Evolutionary conservation across 2,329 filamentous ascomycete species (phyloP).

Genomic region (Talaromyces sp.): DNA sequence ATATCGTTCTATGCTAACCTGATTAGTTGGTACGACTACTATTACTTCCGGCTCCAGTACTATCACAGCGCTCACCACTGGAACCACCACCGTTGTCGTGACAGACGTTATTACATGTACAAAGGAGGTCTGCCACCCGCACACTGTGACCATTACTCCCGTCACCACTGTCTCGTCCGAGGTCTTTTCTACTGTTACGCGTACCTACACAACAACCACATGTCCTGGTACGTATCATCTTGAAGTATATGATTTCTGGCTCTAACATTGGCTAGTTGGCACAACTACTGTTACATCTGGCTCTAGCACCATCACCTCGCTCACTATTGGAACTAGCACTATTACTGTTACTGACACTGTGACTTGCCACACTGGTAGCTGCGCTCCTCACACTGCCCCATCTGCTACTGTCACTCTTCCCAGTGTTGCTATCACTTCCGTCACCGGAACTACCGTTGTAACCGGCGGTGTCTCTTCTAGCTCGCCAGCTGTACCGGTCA

Average conservation of each 20-base stretch:
- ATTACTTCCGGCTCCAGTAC: conserved; percentile 14
- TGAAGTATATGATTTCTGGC: not conserved
- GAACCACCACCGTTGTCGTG: conserved; percentile 11
- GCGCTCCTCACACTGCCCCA: conserved; percentile 11
- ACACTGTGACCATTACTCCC: conserved; percentile 5
- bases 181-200: conserved; percentile 10
- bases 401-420: not conserved
- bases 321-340: conserved; percentile 14
- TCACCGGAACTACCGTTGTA: not conserved
- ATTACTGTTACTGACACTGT: conserved; percentile 14
- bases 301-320: conserved; percentile 11
- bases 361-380: conserved; percentile 16
- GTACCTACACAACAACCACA: conserved; percentile 19
- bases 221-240: conserved; percentile 15
- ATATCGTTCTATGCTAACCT: too few species aligned
- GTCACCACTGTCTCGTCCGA: conserved; percentile 8
- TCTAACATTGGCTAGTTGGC: conserved; percentile 5
- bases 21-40: conserved; percentile 11
- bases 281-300: conserved; percentile 16
- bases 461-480: not conserved
- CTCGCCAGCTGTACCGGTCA: not conserved
- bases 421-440: not conserved
- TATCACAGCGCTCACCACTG: conserved; percentile 14
- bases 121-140: conserved; percentile 11
- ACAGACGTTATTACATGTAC: conserved; percentile 15